Evolutionary conservation across 1,139 yeast species (phyloP).

Genomic region (Magnusiomyces ingens): DNA sequence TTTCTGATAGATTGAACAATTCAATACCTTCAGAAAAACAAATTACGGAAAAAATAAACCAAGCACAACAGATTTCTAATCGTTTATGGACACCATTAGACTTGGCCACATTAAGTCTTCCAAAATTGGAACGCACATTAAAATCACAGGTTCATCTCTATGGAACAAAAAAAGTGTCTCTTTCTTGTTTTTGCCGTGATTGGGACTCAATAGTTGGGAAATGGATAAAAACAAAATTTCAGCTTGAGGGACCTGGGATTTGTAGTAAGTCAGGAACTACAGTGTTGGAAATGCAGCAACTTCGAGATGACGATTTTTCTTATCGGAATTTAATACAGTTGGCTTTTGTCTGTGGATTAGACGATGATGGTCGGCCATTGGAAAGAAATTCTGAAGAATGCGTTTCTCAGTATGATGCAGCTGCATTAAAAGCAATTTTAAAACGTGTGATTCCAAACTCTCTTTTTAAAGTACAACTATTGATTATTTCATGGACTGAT

Average conservation of each 20-base stretch:
- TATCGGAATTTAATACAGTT: constrained; percentile 24
- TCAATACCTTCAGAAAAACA: constrained; percentile 1
- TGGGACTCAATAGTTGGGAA: constrained; percentile 28
- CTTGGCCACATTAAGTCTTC: constrained; percentile 14
- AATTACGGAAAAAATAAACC: neutral
- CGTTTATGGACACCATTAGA: constrained; percentile 26
- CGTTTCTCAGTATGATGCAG: constrained; percentile 12
- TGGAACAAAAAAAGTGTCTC: constrained; percentile 11
- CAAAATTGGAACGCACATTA: constrained; percentile 16
- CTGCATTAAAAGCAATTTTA: constrained; percentile 20
- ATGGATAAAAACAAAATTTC: constrained; percentile 29
- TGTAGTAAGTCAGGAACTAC: constrained; percentile 10
- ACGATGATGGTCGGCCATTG: constrained; percentile 11
- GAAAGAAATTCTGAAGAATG: neutral
- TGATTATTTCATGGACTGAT: constrained; percentile 18
- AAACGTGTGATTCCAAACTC: constrained; percentile 13
- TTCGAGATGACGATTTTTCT: constrained; percentile 20
- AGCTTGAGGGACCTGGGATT: constrained; percentile 17
- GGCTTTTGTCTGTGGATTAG: constrained; percentile 27
- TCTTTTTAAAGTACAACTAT: constrained; percentile 14
- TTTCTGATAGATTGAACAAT: neutral
- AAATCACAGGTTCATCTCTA: constrained; percentile 13
- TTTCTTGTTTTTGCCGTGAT: constrained; percentile 22
- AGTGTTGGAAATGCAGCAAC: constrained; percentile 19
- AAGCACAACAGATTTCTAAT: constrained; percentile 10